Percentiles rank a stretch among this genome's conserved stretches.
phyloP scores from a whole-genome alignment of 768 basidiomycete genomes.

The Lentinula lateritia region DNA sequence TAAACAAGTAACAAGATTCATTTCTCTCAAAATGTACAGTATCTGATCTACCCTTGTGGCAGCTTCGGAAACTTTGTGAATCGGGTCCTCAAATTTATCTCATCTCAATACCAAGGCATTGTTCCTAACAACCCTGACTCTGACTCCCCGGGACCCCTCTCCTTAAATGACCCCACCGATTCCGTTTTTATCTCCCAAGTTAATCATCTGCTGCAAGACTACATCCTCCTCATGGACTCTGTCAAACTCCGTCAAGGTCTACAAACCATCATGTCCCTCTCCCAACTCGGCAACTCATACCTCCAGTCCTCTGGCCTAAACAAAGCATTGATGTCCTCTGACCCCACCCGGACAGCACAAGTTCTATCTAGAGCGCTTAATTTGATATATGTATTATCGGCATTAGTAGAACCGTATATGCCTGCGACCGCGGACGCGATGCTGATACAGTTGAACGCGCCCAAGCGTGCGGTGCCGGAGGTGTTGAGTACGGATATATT shows the following conservation, averaged over 20 bases:
- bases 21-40: not conserved
- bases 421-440: constrained; percentile 82
- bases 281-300: constrained; percentile 86
- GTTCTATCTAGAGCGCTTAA: constrained; percentile 89
- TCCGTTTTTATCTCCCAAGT: constrained; percentile 75
- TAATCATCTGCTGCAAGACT: constrained; percentile 74
- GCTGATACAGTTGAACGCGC: constrained; percentile 83
- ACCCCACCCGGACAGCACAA: constrained; percentile 83
- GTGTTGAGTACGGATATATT: constrained; percentile 77
- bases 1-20: constrained; percentile 71
- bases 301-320: constrained; percentile 90
- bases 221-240: constrained; percentile 82
- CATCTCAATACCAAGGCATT: constrained; percentile 73
- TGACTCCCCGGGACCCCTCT: constrained; percentile 51
- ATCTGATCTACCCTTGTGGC: not conserved
- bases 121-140: constrained; percentile 76
- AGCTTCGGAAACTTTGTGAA: constrained; percentile 99
- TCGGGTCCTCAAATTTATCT: constrained; percentile 86
- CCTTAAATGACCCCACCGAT: constrained; percentile 61
- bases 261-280: constrained; percentile 85
- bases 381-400: constrained; percentile 86
- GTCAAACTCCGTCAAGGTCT: constrained; percentile 88
- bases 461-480: constrained; percentile 72
- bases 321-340: constrained; percentile 78
- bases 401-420: constrained; percentile 93